Base-by-base conservation (phyloP, 2,329 filamentous ascomycete genomes). In the Fonsecaea pedrosoi region DNA sequence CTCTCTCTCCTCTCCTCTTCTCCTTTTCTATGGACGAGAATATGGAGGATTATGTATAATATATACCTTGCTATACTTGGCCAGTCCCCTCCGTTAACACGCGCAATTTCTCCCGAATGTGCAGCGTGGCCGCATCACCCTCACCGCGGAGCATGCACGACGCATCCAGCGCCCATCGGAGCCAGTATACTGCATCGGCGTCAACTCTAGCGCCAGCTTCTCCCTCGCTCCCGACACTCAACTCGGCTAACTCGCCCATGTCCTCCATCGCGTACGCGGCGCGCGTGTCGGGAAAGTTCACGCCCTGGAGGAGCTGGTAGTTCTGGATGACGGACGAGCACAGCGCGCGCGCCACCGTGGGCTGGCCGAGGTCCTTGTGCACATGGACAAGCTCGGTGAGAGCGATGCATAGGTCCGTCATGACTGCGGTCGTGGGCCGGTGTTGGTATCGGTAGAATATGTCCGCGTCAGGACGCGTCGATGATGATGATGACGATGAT, bases 181-280 rank as follows among this genome's bases (percentile, higher is more conserved):
- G 54, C 64, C 64, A 66, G 30, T 37, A 53, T 4, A 50, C 37
- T 2, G 60, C 64, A 6, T 55, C 57, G 2, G n/a, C 13, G 2
- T 8, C 3, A 30, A 54, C 45, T 10, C 58, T 48, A 18, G 48
- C 35, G 13, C 25, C 25, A 25, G 25, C 25, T 2, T 25, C 25
- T 25, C 25, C 25, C 3, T 25, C 25, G 25, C 25, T 25, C 2
- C 25, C 3, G 2, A 25, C 25, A 3, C 25, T 25, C 3, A 25
- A 34, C 35, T 34, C 45, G 53, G 53, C 37, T 4, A 66, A 25
- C 59, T 62, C 40, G 12, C 53, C 64, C 59, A 66, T 56, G 40
- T 66, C 60, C 40, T 66, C 64, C 59, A 66, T 56, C 7, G 58
- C 60, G 54, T 66, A 61, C 2, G 54, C 58, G 25, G 59, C 53